A percentile compares a stretch with the other conserved stretches of the same genome.
Conservation (phyloP, 768 basidiomycete species). For the Boletus pseudopeckii region DNA sequence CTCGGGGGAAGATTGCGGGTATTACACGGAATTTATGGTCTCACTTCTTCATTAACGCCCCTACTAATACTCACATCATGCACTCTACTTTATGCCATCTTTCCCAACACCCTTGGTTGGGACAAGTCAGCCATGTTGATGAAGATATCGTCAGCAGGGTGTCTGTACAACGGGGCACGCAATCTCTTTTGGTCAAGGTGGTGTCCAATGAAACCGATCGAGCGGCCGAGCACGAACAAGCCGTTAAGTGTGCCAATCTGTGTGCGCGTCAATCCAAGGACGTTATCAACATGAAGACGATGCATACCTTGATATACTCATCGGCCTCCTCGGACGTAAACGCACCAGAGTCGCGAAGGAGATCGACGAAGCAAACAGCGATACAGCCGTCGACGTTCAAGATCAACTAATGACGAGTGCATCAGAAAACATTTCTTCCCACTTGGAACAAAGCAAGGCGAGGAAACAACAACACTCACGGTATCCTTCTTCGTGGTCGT, state of each 20-base stretch:
- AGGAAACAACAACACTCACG: slow-evolving; percentile 31
- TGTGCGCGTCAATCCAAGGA: not conserved
- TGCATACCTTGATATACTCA: slow-evolving; percentile 82
- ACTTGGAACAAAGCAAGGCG: not conserved
- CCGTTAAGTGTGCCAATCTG: slow-evolving; percentile 91
- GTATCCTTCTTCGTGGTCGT: slow-evolving; percentile 98
- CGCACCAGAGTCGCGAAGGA: slow-evolving; percentile 87
- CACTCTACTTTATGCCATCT: slow-evolving; percentile 18
- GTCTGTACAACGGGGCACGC: slow-evolving; percentile 88
- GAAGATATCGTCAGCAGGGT: slow-evolving; percentile 93
- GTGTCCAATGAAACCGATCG: slow-evolving; percentile 97
- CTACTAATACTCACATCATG: not conserved
- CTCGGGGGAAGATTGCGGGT: slow-evolving; percentile 6
- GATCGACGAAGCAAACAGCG: slow-evolving; percentile 94
- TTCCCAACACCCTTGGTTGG: slow-evolving; percentile 75
- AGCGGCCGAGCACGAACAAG: slow-evolving; percentile 94
- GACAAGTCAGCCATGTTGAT: slow-evolving; percentile 88
- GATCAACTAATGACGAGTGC: slow-evolving; percentile 56
- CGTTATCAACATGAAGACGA: not conserved
- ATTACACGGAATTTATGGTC: slow-evolving; percentile 19
- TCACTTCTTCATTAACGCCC: not conserved
- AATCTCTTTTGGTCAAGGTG: slow-evolving; percentile 96
- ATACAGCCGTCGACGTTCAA: slow-evolving; percentile 96
- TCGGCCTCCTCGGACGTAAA: slow-evolving; percentile 95
- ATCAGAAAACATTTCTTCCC: slow-evolving; percentile 1